Evolutionary conservation across 2,329 filamentous ascomycete species (phyloP), one percentile per base, ranked within the genome.

Genomic region (Neonectria neomacrospora): DNA sequence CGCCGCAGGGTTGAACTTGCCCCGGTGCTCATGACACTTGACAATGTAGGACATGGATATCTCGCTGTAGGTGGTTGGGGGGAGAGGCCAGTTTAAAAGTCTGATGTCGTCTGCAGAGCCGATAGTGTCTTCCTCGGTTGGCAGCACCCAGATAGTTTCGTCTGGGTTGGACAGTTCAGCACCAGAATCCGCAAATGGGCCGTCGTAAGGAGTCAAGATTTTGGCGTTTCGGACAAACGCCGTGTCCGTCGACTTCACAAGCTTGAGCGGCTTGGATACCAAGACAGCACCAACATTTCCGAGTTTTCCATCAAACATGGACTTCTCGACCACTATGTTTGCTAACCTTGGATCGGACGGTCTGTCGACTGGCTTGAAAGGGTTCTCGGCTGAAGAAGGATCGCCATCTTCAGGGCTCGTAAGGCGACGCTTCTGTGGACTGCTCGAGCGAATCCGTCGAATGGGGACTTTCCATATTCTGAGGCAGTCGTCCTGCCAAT

Each of bases 11-110:
- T 92, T 84, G 73, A 99, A 97, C 72, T 91, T 95, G 55, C 96
- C 96, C 57, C 96, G 88, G 57, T 91, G 85, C 39, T 89, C 83
- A 66, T 93, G 88, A 57, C 88, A 88, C 70, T 93, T 92, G 74
- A 97, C 85, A 61, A 99, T 90, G 77, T 99, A 99, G 61, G 91
- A 97, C 70, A 97, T 82, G 6, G 93, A 90, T 50, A 90, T 88
- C 28, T 82, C 81, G 1, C 87, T 87, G 5, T 90, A 90, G 20
- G 82, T 80, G 0, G 92, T 92, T 0, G 82, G 83, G 0, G 96
- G 96, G 2, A 98, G 83, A 3, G 73, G 63, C 2, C 61, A 63
- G 22, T 75, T 65, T 20, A 69, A 63, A 2, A 78, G 54, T 18
- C 66, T 56, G 22, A 69, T 47, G 16, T 68, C 61, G 9, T 39